Base-by-base conservation (phyloP, 1,284 basidiomycete species). In the Laetiporus sulphureus region DNA sequence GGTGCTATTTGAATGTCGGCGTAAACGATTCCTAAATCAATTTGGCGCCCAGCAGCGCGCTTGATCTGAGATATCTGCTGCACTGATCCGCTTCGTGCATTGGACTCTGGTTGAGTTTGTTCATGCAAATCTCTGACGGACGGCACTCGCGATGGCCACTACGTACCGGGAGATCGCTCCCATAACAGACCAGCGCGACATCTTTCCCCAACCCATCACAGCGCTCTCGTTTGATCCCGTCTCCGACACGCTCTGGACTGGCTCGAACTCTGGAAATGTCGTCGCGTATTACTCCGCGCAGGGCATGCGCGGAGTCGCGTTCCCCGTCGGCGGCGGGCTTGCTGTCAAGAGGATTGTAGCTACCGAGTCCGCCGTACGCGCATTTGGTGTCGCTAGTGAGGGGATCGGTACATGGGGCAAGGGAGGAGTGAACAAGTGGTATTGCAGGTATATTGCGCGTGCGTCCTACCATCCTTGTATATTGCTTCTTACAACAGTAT, bases 191-290 rank as follows among this genome's bases (percentile, higher is more conserved):
- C 56, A 64, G 46, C 55, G 59, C 30, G 58, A 66, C 40, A 41
- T 60, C 23, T 75, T 70, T 52, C 67, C 67, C 8, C 73, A 76
- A 50, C 69, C 79, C 29, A 68, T 86, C 34, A 83, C 85, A 16
- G 75, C 86, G 0, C 71, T 97, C 45, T 76, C 82, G 3, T 92
- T 98, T 59, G 94, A 98, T 65, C 85, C 91, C 5, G 83, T 87
- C 32, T 86, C 89, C 1, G 93, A 97, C 62, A 78, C 87, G 11
- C 68, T 98, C 27, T 96, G 93, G 92, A 73, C 85, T 36, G 94
- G 92, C 33, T 75, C 78, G 15, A 77, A 81, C 40, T 66, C 77
- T 29, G 94, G 95, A 5, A 70, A 73, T 48, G 73, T 96, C 43
- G 66, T 73, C 25, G 85, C 89, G 1, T 81, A 85, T 57, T 83